phyloP scores from a whole-genome alignment of 1,284 basidiomycete species.

The Rhizoctonia solani region DNA sequence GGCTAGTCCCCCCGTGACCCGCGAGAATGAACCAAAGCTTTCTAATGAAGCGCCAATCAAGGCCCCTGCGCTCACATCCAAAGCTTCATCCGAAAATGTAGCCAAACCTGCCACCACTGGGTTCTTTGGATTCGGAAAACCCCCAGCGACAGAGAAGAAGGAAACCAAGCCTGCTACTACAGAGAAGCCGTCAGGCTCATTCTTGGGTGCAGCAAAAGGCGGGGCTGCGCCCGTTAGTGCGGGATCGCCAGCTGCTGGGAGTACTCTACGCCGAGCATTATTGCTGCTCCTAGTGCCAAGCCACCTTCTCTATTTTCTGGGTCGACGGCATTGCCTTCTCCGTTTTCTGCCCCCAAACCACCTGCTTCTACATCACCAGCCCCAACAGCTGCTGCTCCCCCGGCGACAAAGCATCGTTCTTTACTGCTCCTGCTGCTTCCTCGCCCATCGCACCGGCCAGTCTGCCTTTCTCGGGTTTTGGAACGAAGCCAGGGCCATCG shows the following conservation, averaged over 20 bases:
- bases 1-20: conserved; percentile 54
- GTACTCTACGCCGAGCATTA: too few relatives aligned
- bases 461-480: not conserved
- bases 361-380: conserved; percentile 3
- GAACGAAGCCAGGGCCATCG: conserved; percentile 44
- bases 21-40: conserved; percentile 1
- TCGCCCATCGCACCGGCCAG: too few relatives aligned
- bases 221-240: conserved; percentile 26
- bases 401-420: not conserved
- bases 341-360: not conserved
- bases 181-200: conserved; percentile 12
- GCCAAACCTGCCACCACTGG: conserved; percentile 4
- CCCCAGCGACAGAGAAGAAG: not conserved
- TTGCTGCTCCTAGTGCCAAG: too few relatives aligned
- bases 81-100: conserved; percentile 4
- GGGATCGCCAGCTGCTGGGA: conserved; percentile 25
- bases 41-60: not conserved
- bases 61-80: conserved; percentile 7
- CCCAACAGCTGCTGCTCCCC: not conserved
- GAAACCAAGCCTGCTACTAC: conserved; percentile 1
- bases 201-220: conserved; percentile 13
- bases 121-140: conserved; percentile 12
- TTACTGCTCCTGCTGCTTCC: not conserved
- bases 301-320: not conserved
- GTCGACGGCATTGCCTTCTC: too few relatives aligned